Percentiles rank a stretch among this genome's conserved stretches.
These are phyloP conservation scores for Suhomyces prunicola DNA, from an alignment of 805 yeast genomes.

Conservation along the genomic window DNA sequence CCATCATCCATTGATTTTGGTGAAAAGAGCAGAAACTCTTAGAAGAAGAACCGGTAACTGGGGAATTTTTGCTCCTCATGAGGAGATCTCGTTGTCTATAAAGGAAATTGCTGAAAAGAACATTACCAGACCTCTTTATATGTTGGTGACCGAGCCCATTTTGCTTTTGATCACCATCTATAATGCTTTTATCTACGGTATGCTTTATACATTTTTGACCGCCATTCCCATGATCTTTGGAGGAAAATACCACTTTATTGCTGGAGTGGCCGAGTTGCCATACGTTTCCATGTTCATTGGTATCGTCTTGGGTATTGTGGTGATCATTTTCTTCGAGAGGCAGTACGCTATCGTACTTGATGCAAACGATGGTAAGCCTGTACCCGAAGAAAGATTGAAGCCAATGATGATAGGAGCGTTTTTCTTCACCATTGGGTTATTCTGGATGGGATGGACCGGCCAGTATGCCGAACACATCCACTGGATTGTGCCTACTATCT, in stretches of 20 bases:
- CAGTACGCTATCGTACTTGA: slow-evolving; percentile 32
- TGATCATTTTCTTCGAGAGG: slow-evolving; percentile 26
- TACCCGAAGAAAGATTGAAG: slow-evolving; percentile 78
- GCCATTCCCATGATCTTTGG: slow-evolving; percentile 47
- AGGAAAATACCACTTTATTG: slow-evolving; percentile 21
- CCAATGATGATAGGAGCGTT: slow-evolving; percentile 73
- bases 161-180: slow-evolving; percentile 42
- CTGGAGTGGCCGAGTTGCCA: slow-evolving; percentile 25
- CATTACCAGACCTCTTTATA: slow-evolving; percentile 35
- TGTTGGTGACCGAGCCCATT: slow-evolving; percentile 42
- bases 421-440: slow-evolving; percentile 70
- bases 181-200: slow-evolving; percentile 49
- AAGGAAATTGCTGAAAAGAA: slow-evolving; percentile 36
- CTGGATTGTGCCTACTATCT: slow-evolving; percentile 65
- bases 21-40: slow-evolving; percentile 30
- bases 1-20: slow-evolving; percentile 37
- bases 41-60: slow-evolving; percentile 41
- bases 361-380: slow-evolving; percentile 43
- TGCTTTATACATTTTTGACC: slow-evolving; percentile 44
- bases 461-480: slow-evolving; percentile 66
- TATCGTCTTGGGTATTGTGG: slow-evolving; percentile 27
- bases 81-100: slow-evolving; percentile 27
- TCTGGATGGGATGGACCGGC: slow-evolving; percentile 91
- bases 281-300: slow-evolving; percentile 39
- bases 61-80: slow-evolving; percentile 39